Evolutionary conservation across 2,329 filamentous ascomycete species (phyloP).

Genomic region (Apiospora saccharicola): DNA sequence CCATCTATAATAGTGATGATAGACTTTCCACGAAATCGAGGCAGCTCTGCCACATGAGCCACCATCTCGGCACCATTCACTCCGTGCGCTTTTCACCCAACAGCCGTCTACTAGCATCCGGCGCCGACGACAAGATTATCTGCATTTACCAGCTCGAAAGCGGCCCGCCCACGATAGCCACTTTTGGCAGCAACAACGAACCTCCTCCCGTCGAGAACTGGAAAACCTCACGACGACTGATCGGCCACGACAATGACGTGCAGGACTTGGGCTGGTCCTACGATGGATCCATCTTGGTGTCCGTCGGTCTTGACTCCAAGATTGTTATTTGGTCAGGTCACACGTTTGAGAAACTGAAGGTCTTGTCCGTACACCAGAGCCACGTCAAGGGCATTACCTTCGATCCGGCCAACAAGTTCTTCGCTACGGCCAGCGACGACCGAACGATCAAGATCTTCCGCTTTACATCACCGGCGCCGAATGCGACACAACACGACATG

Average conservation of each 20-base stretch:
- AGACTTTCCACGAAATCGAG: constrained; percentile 78
- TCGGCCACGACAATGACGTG: constrained; percentile 98
- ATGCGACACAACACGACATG: constrained; percentile 93
- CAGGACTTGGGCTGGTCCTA: constrained; percentile 97
- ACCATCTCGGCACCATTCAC: constrained; percentile 96
- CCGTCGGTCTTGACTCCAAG: constrained; percentile 96
- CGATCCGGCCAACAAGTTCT: constrained; percentile 98
- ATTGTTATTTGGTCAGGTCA: constrained; percentile 98
- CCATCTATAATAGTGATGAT: constrained; percentile 83
- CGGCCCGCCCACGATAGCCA: constrained; percentile 76
- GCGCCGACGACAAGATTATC: constrained; percentile 98
- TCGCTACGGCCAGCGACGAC: constrained; percentile 97
- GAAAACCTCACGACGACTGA: constrained; percentile 91
- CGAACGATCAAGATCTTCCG: constrained; percentile 96
- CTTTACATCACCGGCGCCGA: constrained; percentile 89
- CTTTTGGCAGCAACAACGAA: constrained; percentile 79
- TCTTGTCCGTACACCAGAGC: constrained; percentile 89
- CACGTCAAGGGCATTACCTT: constrained; percentile 99
- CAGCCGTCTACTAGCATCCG: constrained; percentile 92
- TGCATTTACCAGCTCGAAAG: constrained; percentile 94
- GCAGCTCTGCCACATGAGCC: constrained; percentile 97
- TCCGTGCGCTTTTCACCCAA: constrained; percentile 97
- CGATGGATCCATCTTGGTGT: constrained; percentile 94
- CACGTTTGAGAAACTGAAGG: constrained; percentile 98
- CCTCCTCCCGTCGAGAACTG: constrained; percentile 95